A percentile compares a stretch with the other conserved stretches of the same genome.
Conservation (phyloP, 2,329 filamentous ascomycete genomes). For the Colletotrichum tanaceti region DNA sequence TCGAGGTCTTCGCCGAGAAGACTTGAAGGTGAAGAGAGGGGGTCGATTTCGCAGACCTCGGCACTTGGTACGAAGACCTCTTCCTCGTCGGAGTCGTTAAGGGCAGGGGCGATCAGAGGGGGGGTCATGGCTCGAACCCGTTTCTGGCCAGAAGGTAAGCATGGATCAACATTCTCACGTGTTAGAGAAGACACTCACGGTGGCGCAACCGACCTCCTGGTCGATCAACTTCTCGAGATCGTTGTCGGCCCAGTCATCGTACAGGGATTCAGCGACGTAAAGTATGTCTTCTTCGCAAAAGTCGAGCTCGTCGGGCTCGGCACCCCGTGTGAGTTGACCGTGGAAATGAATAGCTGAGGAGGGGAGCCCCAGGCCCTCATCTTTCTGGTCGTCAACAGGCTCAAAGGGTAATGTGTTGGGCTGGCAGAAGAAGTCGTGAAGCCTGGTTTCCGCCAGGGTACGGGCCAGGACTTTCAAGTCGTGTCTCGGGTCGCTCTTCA, state of each 20-base stretch:
- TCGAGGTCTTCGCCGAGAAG: slow-evolving; percentile 34
- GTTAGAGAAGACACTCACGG: background rate
- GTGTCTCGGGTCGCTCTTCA: slow-evolving; percentile 23
- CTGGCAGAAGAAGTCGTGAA: slow-evolving; percentile 21
- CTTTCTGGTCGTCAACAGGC: slow-evolving; percentile 34
- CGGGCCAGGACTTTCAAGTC: slow-evolving; percentile 23
- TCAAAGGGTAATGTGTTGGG: slow-evolving; percentile 28
- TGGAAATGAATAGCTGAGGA: slow-evolving; percentile 24
- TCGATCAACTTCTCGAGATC: slow-evolving; percentile 3
- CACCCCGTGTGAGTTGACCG: slow-evolving; percentile 22
- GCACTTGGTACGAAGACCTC: slow-evolving; percentile 43
- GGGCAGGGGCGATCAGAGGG: background rate
- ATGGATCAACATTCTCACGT: slow-evolving; percentile 8
- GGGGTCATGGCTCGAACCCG: slow-evolving; percentile 19
- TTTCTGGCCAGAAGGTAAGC: slow-evolving; percentile 30
- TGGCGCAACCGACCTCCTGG: slow-evolving; percentile 18
- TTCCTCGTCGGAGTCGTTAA: slow-evolving; percentile 14
- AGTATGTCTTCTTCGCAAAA: slow-evolving; percentile 23
- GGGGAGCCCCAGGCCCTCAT: slow-evolving; percentile 37
- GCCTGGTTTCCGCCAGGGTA: slow-evolving; percentile 1
- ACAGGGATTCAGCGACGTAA: slow-evolving; percentile 11
- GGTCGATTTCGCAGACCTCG: slow-evolving; percentile 43
- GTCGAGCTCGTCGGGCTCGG: slow-evolving; percentile 27
- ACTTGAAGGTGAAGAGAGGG: slow-evolving; percentile 48
- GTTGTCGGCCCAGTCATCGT: background rate